Evolutionary conservation across 306 rosid species (phyloP).

Genomic region (Rosa lucieae): DNA sequence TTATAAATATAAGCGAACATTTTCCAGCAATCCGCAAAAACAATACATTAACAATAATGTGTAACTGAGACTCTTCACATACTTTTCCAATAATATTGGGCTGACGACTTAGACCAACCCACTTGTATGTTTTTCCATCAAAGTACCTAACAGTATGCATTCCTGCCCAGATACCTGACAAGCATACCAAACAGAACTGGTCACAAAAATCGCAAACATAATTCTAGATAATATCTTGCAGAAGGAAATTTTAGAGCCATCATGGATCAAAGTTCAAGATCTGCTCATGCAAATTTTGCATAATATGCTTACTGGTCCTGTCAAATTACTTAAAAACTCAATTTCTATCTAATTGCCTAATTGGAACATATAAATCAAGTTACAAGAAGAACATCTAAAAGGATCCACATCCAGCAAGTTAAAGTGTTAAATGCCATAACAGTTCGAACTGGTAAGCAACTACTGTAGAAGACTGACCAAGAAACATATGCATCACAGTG

Average conservation of each 20-base stretch:
- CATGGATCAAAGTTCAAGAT: not conserved
- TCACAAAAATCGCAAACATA: slow-evolving; percentile 15
- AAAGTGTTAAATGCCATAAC: not conserved
- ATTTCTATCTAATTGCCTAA: not conserved
- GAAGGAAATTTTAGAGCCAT: not conserved
- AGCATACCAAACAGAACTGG: slow-evolving; percentile 20
- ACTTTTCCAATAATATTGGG: slow-evolving; percentile 95
- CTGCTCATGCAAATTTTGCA: not conserved
- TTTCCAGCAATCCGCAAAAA: not conserved
- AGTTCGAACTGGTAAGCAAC: not conserved
- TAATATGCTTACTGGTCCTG: not conserved
- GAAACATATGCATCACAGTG: not conserved
- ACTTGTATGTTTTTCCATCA: slow-evolving; percentile 96
- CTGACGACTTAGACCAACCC: slow-evolving; percentile 98
- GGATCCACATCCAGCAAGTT: not conserved
- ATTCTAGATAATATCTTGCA: not conserved
- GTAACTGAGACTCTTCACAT: slow-evolving; percentile 30
- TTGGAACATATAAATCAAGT: not conserved
- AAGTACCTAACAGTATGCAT: slow-evolving; percentile 96
- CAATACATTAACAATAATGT: not conserved
- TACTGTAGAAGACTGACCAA: not conserved
- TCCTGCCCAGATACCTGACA: slow-evolving; percentile 99
- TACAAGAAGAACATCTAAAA: not conserved
- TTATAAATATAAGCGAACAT: not conserved
- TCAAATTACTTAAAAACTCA: not conserved